phyloP scores from a whole-genome alignment of 257 asterid species.

The Solanum tacnaense region DNA sequence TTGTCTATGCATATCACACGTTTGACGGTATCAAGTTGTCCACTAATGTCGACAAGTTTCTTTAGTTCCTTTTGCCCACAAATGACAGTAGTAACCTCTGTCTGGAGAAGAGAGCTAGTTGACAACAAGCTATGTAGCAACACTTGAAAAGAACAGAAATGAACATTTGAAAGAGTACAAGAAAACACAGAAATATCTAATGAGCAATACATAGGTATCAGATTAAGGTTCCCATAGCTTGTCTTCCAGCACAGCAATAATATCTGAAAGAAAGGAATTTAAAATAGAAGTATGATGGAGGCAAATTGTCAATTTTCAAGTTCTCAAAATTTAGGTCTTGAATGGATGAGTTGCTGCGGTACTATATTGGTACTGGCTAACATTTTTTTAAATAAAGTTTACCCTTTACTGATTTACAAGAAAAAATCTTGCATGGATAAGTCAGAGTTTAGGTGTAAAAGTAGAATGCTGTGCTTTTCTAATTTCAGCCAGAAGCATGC shows the following conservation, averaged over 20 bases:
- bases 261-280: not conserved
- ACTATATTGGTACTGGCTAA: not conserved
- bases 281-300: not conserved
- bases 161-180: not conserved
- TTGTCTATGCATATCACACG: conserved; percentile 78
- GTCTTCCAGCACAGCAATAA: not conserved
- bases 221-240: not conserved
- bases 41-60: conserved; percentile 68
- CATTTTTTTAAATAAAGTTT: not conserved
- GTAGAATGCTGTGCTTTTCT: not conserved
- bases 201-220: not conserved
- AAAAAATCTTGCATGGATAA: not conserved
- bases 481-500: not conserved
- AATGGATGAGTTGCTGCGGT: not conserved
- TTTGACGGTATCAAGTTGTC: conserved; percentile 87
- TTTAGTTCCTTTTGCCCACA: conserved; percentile 84
- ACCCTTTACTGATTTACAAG: not conserved
- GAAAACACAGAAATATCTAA: not conserved
- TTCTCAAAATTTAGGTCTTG: not conserved
- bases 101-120: conserved; percentile 42
- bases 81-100: conserved; percentile 95
- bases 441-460: not conserved
- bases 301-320: not conserved
- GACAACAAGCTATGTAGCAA: not conserved
- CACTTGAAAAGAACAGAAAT: not conserved